Conservation (phyloP, 805 yeast species). For the Candida tibetensis region DNA sequence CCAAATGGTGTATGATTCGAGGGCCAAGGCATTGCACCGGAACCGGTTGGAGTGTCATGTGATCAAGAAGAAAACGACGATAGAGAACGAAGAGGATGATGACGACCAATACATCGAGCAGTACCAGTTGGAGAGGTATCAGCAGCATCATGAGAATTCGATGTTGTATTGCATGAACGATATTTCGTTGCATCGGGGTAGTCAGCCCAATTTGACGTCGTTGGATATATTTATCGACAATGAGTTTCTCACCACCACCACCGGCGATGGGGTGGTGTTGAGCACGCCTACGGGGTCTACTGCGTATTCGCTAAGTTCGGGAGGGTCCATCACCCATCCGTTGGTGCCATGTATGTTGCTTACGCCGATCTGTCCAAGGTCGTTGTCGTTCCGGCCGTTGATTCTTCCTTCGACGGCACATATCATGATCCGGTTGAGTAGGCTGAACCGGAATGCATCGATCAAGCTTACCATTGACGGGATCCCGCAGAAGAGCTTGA, state of each 20-base stretch:
- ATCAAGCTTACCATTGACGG: slow-evolving; percentile 79
- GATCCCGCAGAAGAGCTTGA: slow-evolving; percentile 63
- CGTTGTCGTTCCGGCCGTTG: slow-evolving; percentile 85
- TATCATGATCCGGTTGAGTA: slow-evolving; percentile 58
- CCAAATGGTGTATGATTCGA: slow-evolving; percentile 58
- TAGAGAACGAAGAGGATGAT: slow-evolving; percentile 3
- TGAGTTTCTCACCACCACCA: slow-evolving; percentile 80
- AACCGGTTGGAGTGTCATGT: slow-evolving; percentile 78
- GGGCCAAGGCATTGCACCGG: slow-evolving; percentile 72
- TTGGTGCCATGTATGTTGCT: slow-evolving; percentile 75
- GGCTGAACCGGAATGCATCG: slow-evolving; percentile 40
- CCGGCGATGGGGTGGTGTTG: slow-evolving; percentile 85
- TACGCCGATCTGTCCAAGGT: slow-evolving; percentile 91
- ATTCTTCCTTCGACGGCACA: slow-evolving; percentile 77
- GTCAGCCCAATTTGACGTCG: slow-evolving; percentile 78
- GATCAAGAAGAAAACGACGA: slow-evolving; percentile 11
- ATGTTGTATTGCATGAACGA: slow-evolving; percentile 89
- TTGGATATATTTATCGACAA: slow-evolving; percentile 85
- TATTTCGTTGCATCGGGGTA: slow-evolving; percentile 82
- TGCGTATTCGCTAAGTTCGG: slow-evolving; percentile 84
- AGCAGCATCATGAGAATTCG: slow-evolving; percentile 13
- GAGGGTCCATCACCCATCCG: slow-evolving; percentile 93
- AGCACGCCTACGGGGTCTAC: slow-evolving; percentile 96
- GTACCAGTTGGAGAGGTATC: slow-evolving; percentile 2
- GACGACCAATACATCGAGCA: slow-evolving; percentile 14